A percentile compares a stretch with the other conserved stretches of the same genome.
phyloP scores from a whole-genome alignment of 805 yeast species.

The Torulaspora indica region DNA sequence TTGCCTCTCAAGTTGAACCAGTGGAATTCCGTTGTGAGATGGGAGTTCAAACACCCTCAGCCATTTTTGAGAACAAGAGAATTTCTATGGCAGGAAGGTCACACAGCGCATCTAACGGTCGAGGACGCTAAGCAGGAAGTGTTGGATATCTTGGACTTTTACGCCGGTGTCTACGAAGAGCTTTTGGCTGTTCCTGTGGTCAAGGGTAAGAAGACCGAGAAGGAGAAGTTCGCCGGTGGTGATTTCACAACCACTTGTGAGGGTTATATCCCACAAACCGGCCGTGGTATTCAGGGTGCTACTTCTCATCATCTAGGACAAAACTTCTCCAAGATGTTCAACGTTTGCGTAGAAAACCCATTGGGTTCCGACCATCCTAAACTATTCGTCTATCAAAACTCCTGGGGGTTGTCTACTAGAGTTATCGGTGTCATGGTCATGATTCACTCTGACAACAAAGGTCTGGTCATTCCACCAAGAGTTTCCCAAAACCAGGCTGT shows the following conservation, averaged over 20 bases:
- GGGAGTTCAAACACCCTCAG: slow-evolving; percentile 99
- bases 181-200: slow-evolving; percentile 95
- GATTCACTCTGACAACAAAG: slow-evolving; percentile 98
- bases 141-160: slow-evolving; percentile 75
- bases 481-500: slow-evolving; percentile 91
- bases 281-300: slow-evolving; percentile 99
- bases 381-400: slow-evolving; percentile 88
- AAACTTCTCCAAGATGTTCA: slow-evolving; percentile 98
- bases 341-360: slow-evolving; percentile 92
- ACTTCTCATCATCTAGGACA: slow-evolving; percentile 97
- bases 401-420: slow-evolving; percentile 99
- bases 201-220: slow-evolving; percentile 92
- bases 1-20: slow-evolving; percentile 94
- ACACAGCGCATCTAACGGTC: slow-evolving; percentile 87
- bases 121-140: slow-evolving; percentile 84
- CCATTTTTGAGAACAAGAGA: slow-evolving; percentile 98
- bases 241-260: slow-evolving; percentile 91
- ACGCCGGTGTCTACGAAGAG: slow-evolving; percentile 80
- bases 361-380: slow-evolving; percentile 83
- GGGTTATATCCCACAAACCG: slow-evolving; percentile 96
- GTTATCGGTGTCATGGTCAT: slow-evolving; percentile 99
- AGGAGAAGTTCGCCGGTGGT: slow-evolving; percentile 98
- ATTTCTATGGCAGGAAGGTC: slow-evolving; percentile 99
- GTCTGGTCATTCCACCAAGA: slow-evolving; percentile 95
- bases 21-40: slow-evolving; percentile 99